Conservation (phyloP, 1,284 basidiomycete species). For the Erythrobasidium hasegawianum region DNA sequence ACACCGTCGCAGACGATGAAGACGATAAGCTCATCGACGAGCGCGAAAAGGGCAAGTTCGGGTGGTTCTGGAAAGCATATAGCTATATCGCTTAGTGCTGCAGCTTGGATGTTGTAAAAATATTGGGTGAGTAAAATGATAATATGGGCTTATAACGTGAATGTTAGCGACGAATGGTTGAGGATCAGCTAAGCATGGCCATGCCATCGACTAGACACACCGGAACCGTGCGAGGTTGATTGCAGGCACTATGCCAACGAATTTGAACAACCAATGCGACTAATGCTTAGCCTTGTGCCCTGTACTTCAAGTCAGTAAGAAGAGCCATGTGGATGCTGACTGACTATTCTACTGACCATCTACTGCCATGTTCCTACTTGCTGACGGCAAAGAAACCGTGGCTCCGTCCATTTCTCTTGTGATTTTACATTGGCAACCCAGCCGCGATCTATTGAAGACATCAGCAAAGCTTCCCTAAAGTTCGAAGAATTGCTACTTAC, state of each 20-base stretch:
- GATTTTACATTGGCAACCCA: constrained; percentile 76
- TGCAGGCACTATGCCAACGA: too few species aligned
- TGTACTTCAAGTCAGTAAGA: background rate
- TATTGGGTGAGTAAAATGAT: background rate
- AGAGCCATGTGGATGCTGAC: background rate
- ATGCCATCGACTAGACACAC: too few species aligned
- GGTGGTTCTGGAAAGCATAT: constrained; percentile 35
- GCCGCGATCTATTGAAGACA: constrained; percentile 52
- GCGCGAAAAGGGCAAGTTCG: constrained; percentile 24
- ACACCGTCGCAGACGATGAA: background rate
- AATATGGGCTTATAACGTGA: too few species aligned
- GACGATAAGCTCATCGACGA: background rate
- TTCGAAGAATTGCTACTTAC: constrained; percentile 52
- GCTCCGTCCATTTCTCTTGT: constrained; percentile 81
- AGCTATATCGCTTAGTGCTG: constrained; percentile 18
- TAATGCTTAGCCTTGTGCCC: constrained; percentile 33
- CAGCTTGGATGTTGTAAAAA: background rate
- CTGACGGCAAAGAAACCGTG: constrained; percentile 77
- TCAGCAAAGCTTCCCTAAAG: background rate
- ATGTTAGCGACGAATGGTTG: too few species aligned
- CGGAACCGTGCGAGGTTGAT: too few species aligned
- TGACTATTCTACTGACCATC: constrained; percentile 15
- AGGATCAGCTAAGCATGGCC: too few species aligned
- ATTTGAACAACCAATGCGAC: too few species aligned
- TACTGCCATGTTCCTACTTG: constrained; percentile 68